A percentile compares a stretch with the other conserved stretches of the same genome.
Evolutionary conservation across 2,329 filamentous ascomycete genomes (phyloP).

Genomic region (Colletotrichum musae): DNA sequence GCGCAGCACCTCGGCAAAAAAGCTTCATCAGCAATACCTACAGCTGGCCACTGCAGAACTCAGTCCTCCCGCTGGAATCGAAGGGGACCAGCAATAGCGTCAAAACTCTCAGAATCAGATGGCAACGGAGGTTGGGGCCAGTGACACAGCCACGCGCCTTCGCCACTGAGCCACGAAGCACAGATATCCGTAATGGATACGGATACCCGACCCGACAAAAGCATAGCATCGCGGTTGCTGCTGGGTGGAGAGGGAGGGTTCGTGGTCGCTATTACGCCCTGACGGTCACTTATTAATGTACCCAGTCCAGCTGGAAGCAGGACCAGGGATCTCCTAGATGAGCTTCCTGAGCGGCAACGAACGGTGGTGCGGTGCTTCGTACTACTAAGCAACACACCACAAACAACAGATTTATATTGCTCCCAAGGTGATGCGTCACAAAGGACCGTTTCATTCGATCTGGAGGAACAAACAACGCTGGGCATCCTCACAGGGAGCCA

Average conservation of each 20-base stretch:
- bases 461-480: constrained; percentile 1
- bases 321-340: neutral
- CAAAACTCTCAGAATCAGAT: too few relatives aligned
- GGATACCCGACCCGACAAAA: too few relatives aligned
- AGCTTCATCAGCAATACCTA: constrained; percentile 15
- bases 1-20: constrained; percentile 26
- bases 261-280: neutral
- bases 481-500: constrained; percentile 5
- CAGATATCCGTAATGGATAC: neutral
- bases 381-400: neutral
- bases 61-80: neutral
- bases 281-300: too few relatives aligned
- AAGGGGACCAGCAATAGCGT: neutral
- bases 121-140: neutral
- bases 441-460: constrained; percentile 10
- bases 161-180: constrained; percentile 28
- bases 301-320: too few relatives aligned
- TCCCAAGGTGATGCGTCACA: neutral
- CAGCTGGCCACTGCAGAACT: neutral
- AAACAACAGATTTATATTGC: neutral
- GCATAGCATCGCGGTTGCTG: neutral
- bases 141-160: constrained; percentile 30
- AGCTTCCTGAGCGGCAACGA: constrained; percentile 10
- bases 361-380: neutral
- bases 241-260: constrained; percentile 17